A percentile compares a stretch with the other conserved stretches of the same genome.
phyloP scores from a whole-genome alignment of 129 eudicot species.

The sunflower (Helianthus annuus) region HanXRQr2.0-SUNRISE NC_035449.2:190065189-190065688 shows the following conservation, averaged over 20 bases:
- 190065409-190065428: too few relatives aligned
- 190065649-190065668: not conserved
- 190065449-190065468: conserved; percentile 74
- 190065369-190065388: not conserved
- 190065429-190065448: conserved; percentile 25
- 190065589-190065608: not conserved
- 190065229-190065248: too few relatives aligned
- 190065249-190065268: not conserved
- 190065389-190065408: not conserved
- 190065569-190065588: not conserved
- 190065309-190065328: conserved; percentile 55
- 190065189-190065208: not conserved
- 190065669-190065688: too few relatives aligned
- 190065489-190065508: conserved; percentile 47
- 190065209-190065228: too few relatives aligned
- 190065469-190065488: conserved; percentile 52
- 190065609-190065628: not conserved
- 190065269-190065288: conserved; percentile 28
- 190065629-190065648: not conserved
- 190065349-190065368: conserved; percentile 3
- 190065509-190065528: conserved; percentile 51
- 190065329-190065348: conserved; percentile 86
- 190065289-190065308: conserved; percentile 55
- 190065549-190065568: not conserved
- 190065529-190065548: not conserved